These are phyloP conservation scores for Metschnikowia corniflorae DNA, from an alignment of 805 yeast genomes.

Conservation along the genomic window DNA sequence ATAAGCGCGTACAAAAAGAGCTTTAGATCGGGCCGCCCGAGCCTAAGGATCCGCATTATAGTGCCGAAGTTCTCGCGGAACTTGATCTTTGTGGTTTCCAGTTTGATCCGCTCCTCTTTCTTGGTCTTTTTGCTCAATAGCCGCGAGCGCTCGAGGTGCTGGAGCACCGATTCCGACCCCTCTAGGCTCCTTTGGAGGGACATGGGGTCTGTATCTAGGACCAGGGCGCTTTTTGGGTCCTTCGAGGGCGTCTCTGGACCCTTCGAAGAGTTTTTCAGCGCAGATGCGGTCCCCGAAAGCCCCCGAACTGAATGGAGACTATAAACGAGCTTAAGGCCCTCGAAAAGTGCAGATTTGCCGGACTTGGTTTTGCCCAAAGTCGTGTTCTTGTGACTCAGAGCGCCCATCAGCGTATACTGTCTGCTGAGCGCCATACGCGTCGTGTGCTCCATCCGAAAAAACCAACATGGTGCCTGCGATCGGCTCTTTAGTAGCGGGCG, in stretches of 20 bases:
- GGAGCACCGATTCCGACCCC: conserved; percentile 8
- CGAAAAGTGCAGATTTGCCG: not conserved
- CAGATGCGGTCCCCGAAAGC: no score
- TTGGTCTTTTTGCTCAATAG: conserved; percentile 7
- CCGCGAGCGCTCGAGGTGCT: conserved; percentile 10
- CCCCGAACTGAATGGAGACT: no score
- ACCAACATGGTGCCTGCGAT: not conserved
- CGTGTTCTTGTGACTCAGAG: no score
- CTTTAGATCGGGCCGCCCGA: conserved; percentile 39
- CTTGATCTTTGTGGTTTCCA: conserved; percentile 22
- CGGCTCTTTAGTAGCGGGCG: conserved; percentile 10
- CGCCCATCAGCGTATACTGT: no score
- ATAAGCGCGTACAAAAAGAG: conserved; percentile 38
- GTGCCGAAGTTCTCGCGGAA: conserved; percentile 35
- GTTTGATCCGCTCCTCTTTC: conserved; percentile 30
- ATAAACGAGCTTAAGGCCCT: not conserved
- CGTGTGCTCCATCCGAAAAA: conserved; percentile 1
- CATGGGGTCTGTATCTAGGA: not conserved
- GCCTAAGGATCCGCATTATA: conserved; percentile 33
- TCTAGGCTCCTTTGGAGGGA: conserved; percentile 5
- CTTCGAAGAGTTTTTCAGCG: no score
- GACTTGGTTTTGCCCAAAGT: no score
- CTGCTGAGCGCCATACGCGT: no score
- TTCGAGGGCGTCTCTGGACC: no score
- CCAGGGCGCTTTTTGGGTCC: no score